Percentiles rank a stretch among this genome's conserved stretches.
phyloP scores from a whole-genome alignment of 179 eudicot genomes.

The Vitellaria paradoxa region DNA sequence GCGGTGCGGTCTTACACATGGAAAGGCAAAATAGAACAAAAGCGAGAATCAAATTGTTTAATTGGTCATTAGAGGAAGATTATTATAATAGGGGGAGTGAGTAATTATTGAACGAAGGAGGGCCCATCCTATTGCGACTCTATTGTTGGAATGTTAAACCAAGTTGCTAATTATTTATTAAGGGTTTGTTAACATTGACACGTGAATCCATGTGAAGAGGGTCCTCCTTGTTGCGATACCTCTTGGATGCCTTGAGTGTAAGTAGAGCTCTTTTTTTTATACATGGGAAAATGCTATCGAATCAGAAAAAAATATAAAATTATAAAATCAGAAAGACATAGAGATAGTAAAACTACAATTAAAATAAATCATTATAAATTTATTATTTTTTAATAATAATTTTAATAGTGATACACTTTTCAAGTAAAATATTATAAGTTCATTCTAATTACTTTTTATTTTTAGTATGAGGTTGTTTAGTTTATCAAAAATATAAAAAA shows the following conservation, averaged over 20 bases:
- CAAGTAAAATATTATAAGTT: too few relatives aligned
- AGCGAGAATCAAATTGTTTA: not conserved
- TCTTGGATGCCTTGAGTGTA: not conserved
- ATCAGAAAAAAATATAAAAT: too few relatives aligned
- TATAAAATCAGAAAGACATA: too few relatives aligned
- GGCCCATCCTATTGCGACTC: slow-evolving; percentile 17
- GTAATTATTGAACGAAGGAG: slow-evolving; percentile 15
- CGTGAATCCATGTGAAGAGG: slow-evolving; percentile 41
- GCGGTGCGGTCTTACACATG: too few relatives aligned
- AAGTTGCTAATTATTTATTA: slow-evolving; percentile 19
- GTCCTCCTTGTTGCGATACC: slow-evolving; percentile 15
- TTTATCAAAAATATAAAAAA: too few relatives aligned
- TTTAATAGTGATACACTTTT: too few relatives aligned
- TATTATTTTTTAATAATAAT: too few relatives aligned
- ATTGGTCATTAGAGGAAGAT: not conserved
- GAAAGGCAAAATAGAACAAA: not conserved
- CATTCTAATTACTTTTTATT: too few relatives aligned
- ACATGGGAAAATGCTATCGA: too few relatives aligned
- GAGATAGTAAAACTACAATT: too few relatives aligned
- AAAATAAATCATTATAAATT: too few relatives aligned
- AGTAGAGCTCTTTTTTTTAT: not conserved
- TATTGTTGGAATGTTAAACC: slow-evolving; percentile 16
- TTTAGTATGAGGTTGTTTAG: too few relatives aligned
- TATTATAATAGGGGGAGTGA: not conserved
- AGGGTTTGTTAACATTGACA: slow-evolving; percentile 12